phyloP scores from a whole-genome alignment of 345 rosid genomes.

The Linum tenue region DNA sequence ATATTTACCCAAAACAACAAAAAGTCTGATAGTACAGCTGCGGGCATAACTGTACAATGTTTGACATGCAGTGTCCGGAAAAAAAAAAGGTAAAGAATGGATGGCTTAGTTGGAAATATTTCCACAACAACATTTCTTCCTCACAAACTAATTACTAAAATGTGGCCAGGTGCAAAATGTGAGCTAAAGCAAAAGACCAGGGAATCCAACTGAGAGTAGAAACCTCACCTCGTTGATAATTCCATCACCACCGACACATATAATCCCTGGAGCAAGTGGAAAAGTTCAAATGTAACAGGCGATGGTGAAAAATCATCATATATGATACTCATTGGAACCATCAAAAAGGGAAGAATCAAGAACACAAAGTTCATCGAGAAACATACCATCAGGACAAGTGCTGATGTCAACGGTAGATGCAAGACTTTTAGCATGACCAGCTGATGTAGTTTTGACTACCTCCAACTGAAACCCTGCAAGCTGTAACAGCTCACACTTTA shows the following conservation, averaged over 20 bases:
- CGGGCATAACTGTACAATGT: too few relatives aligned
- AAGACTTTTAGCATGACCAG: constrained; percentile 82
- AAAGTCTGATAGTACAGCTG: too few relatives aligned
- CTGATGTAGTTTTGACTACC: constrained; percentile 79
- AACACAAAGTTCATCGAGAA: constrained; percentile 10
- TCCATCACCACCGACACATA: constrained; percentile 97
- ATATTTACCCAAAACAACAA: too few relatives aligned
- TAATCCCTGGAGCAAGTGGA: constrained; percentile 53
- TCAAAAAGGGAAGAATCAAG: constrained; percentile 3
- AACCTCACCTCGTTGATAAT: constrained; percentile 84
- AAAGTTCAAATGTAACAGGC: constrained; percentile 13
- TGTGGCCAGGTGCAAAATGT: neutral
- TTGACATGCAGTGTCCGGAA: too few relatives aligned
- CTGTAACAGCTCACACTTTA: constrained; percentile 40
- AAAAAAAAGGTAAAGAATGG: too few relatives aligned
- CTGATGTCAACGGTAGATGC: constrained; percentile 83
- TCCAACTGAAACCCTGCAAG: constrained; percentile 95
- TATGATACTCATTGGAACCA: constrained; percentile 5
- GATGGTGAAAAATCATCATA: neutral
- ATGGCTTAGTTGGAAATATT: too few relatives aligned
- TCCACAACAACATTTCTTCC: too few relatives aligned
- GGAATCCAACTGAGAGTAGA: constrained; percentile 5
- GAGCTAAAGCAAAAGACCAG: neutral
- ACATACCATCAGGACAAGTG: constrained; percentile 82
- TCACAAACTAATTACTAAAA: neutral